Conservation (phyloP, 805 yeast species). For the Candida corydali region DNA sequence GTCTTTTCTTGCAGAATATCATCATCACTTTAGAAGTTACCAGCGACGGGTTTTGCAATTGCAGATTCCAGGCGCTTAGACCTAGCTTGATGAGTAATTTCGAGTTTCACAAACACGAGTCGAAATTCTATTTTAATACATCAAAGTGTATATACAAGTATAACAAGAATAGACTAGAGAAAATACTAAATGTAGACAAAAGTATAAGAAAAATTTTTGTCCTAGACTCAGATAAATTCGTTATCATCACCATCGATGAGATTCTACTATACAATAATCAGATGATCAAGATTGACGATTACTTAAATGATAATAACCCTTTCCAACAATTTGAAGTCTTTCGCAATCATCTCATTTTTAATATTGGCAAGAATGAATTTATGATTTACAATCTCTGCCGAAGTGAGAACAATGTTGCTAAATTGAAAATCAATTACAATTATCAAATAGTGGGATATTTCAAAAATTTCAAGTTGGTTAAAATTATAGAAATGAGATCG, state of each 20-base stretch:
- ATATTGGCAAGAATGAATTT: constrained; percentile 3
- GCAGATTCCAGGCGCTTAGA: too few relatives aligned
- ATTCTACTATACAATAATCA: background rate
- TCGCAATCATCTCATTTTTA: constrained; percentile 8
- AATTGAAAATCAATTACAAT: constrained; percentile 5
- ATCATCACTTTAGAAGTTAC: too few relatives aligned
- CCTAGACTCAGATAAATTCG: background rate
- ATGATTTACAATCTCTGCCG: constrained; percentile 8
- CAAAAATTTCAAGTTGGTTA: constrained; percentile 5
- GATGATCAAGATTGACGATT: background rate
- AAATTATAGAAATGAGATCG: constrained; percentile 7
- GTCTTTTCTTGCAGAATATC: too few relatives aligned
- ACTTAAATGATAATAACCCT: constrained; percentile 8
- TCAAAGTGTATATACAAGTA: background rate
- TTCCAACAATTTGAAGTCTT: constrained; percentile 8
- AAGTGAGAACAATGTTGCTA: background rate
- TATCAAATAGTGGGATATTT: constrained; percentile 7
- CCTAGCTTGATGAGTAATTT: too few relatives aligned
- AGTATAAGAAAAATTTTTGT: constrained; percentile 1
- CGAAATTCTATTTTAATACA: background rate
- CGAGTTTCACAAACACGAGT: too few relatives aligned
- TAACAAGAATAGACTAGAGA: background rate
- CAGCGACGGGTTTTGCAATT: too few relatives aligned
- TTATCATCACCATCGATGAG: background rate
- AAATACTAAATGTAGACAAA: too few relatives aligned